A percentile compares a stretch with the other conserved stretches of the same genome.
Conservation (phyloP, 805 yeast species). For the Saccharomyces jurei region DNA sequence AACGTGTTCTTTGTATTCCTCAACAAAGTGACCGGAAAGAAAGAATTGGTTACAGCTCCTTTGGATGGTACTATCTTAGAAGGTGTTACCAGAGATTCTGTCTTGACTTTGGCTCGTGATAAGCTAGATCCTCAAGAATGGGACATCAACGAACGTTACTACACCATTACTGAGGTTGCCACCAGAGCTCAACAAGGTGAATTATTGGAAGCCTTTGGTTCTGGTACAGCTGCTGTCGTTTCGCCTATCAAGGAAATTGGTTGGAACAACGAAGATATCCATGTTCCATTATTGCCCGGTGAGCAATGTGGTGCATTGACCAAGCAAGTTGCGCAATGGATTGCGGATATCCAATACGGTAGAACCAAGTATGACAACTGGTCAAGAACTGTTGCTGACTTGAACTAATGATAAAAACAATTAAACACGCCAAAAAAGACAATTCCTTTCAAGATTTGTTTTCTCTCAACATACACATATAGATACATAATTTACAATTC, state of each 20-base stretch:
- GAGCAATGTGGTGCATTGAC: conserved; percentile 76
- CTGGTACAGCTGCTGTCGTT: conserved; percentile 97
- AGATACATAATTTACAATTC: not conserved
- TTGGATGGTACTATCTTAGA: conserved; percentile 94
- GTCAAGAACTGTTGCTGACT: conserved; percentile 34
- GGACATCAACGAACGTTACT: conserved; percentile 77
- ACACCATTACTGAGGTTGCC: conserved; percentile 70
- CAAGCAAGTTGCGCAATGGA: conserved; percentile 73
- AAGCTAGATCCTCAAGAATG: conserved; percentile 70
- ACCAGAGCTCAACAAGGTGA: conserved; percentile 74
- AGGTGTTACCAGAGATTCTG: conserved; percentile 93
- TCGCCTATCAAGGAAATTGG: conserved; percentile 87
- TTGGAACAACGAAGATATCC: conserved; percentile 62
- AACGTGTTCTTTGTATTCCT: conserved; percentile 84
- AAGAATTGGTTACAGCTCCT: conserved; percentile 92
- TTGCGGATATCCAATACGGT: conserved; percentile 86
- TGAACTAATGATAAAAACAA: conserved; percentile 7
- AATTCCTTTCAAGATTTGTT: not conserved
- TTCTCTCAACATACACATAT: not conserved
- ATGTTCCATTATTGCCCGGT: conserved; percentile 74
- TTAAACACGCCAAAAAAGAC: not conserved
- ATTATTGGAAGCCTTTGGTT: conserved; percentile 88
- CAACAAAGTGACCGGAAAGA: conserved; percentile 66
- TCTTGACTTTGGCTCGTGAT: conserved; percentile 67
- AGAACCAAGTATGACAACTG: conserved; percentile 54